A percentile compares a stretch with the other conserved stretches of the same genome.
These are phyloP conservation scores for Ascochyta rabiei DNA, from an alignment of 2,329 filamentous ascomycete species.

Conservation along the genomic window DNA sequence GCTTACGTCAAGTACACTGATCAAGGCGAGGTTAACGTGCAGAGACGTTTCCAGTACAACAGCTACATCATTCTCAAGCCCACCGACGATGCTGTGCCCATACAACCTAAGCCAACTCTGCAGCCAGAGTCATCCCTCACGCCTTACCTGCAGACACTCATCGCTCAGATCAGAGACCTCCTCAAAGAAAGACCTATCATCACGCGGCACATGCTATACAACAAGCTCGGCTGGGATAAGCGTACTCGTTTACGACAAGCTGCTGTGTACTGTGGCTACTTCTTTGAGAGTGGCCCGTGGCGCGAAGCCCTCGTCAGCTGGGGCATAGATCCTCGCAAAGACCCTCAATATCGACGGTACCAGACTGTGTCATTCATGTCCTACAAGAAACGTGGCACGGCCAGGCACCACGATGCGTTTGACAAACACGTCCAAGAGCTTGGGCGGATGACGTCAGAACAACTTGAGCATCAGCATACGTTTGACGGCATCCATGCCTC, in stretches of 20 bases:
- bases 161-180: conserved; percentile 67
- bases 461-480: conserved; percentile 61
- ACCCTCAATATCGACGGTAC: conserved; percentile 78
- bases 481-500: conserved; percentile 81
- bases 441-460: conserved; percentile 27
- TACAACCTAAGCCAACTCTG: conserved; percentile 62
- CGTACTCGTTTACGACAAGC: conserved; percentile 70
- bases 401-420: conserved; percentile 33
- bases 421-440: conserved; percentile 35
- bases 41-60: conserved; percentile 33
- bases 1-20: conserved; percentile 69
- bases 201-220: conserved; percentile 82
- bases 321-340: conserved; percentile 81
- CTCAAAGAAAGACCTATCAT: conserved; percentile 81
- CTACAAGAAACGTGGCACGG: conserved; percentile 37
- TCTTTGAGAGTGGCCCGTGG: conserved; percentile 92
- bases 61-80: conserved; percentile 62
- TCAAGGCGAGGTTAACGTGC: conserved; percentile 43
- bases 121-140: conserved; percentile 58
- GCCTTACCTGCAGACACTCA: conserved; percentile 66
- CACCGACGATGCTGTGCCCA: conserved; percentile 67
- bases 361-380: conserved; percentile 69
- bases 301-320: conserved; percentile 84
- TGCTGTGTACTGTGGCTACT: conserved; percentile 85
- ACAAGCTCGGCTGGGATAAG: conserved; percentile 65